phyloP scores from a whole-genome alignment of 192 early-diverging fungal species.

The Coemansia sp. region DNA sequence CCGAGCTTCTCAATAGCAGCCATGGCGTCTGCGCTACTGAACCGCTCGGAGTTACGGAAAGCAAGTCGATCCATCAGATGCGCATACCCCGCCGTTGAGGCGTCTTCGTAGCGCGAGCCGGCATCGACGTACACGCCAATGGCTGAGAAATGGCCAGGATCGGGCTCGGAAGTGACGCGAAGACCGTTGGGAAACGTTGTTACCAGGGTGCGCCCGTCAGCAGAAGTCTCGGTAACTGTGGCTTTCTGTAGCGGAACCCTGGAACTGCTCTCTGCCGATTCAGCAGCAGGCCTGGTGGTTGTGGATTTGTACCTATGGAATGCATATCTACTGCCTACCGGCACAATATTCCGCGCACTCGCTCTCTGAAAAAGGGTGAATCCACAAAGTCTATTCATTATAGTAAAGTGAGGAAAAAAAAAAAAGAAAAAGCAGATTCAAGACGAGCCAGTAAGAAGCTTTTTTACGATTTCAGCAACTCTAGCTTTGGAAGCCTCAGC shows the following conservation, averaged over 20 bases:
- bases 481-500: slow-evolving; percentile 71
- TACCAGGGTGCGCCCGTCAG: slow-evolving; percentile 52
- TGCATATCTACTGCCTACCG: not conserved
- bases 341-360: not conserved
- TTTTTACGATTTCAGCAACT: slow-evolving; percentile 76
- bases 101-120: slow-evolving; percentile 83
- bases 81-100: slow-evolving; percentile 63
- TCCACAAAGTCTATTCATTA: too few species aligned
- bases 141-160: slow-evolving; percentile 85
- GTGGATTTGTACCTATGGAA: slow-evolving; percentile 20
- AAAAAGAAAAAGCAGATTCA: not conserved
- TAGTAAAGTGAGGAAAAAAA: not conserved
- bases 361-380: too few species aligned
- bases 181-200: slow-evolving; percentile 89
- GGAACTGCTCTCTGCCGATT: not conserved
- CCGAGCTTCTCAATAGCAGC: slow-evolving; percentile 81
- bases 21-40: slow-evolving; percentile 68
- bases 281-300: not conserved
- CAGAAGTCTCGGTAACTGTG: slow-evolving; percentile 16
- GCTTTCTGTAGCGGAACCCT: slow-evolving; percentile 12
- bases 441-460: slow-evolving; percentile 46
- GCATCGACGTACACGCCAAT: slow-evolving; percentile 89
- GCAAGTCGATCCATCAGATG: slow-evolving; percentile 91
- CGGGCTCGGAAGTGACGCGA: slow-evolving; percentile 75
- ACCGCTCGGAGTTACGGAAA: slow-evolving; percentile 82